Percentiles rank a stretch among this genome's conserved stretches.
These are phyloP conservation scores for Rhododendron ferrugineum DNA, from an alignment of 148 eudicot species.

Conservation along the genomic window DNA sequence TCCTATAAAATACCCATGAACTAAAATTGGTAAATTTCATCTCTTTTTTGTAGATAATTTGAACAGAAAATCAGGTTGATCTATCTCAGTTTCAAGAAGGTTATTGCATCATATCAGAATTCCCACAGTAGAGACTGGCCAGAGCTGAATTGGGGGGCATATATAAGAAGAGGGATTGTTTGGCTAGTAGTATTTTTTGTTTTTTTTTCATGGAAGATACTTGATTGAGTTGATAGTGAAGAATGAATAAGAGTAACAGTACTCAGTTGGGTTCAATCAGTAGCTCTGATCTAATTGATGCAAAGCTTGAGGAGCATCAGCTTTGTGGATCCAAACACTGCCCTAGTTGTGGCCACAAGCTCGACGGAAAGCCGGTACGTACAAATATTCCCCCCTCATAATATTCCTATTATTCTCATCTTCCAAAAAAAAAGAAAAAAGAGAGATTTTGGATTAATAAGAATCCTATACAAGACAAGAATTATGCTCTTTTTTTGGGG, in stretches of 20 bases:
- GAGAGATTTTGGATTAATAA: conserved; percentile 16
- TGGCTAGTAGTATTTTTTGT: background rate
- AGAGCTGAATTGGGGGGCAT: background rate
- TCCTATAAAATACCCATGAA: background rate
- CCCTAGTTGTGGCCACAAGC: conserved; percentile 94
- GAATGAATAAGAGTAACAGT: conserved; percentile 18
- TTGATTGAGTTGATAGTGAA: conserved; percentile 10
- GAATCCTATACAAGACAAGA: conserved; percentile 18
- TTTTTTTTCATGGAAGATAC: conserved; percentile 5
- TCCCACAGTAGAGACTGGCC: background rate
- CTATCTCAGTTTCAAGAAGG: background rate
- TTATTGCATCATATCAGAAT: background rate
- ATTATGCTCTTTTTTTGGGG: conserved; percentile 5
- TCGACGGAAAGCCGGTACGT: conserved; percentile 85
- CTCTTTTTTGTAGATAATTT: background rate
- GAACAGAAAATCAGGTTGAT: background rate
- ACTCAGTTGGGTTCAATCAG: conserved; percentile 46
- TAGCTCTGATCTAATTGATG: conserved; percentile 83
- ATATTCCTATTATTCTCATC: conserved; percentile 28
- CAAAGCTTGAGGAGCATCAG: conserved; percentile 95
- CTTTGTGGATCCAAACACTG: conserved; percentile 86
- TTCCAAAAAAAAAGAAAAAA: conserved; percentile 5
- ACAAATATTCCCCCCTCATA: background rate
- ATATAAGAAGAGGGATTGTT: background rate
- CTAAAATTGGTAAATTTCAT: background rate